Base-by-base conservation (phyloP, 2,329 filamentous ascomycete genomes). In the Epichloe gansuensis region DNA sequence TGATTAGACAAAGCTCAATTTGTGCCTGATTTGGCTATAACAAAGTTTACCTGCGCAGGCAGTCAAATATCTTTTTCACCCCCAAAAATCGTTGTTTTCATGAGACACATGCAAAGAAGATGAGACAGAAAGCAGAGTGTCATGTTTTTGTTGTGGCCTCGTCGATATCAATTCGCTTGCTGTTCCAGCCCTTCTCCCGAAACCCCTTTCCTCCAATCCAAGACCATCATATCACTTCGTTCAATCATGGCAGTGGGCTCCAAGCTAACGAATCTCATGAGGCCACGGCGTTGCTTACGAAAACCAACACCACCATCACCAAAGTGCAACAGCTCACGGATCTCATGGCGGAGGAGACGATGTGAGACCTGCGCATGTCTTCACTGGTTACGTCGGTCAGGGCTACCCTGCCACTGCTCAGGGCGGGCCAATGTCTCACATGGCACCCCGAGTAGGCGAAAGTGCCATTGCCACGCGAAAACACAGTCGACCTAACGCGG, bases 341-440 rank as follows among this genome's bases (percentile, higher is more conserved):
- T 67, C 73, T 55, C 63, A 75, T 54, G 63, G 65, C 58, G 74
- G 80, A 58, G 58, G 63, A 55, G 78, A 82, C 56, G 86, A 91
- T 63, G 76, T 86, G 56, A 85, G 88, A 59, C 83, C 84, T 53
- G 73, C 81, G 43, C 87, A 93, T 56, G 83, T 85, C 59, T 94
- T 93, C 69, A 75, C 80, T 48, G 79, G 79, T 47, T 89, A 90
- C 62, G 76, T 71, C 51, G 69, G 76, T 34, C 88, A 87, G 63
- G 74, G 73, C 51, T 76, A 79, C 62, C 70, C 82, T 46, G 72
- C 74, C 56, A 60, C 59, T 52, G 53, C 57, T 54, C 71, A 77
- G 55, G 75, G 74, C 50, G 76, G 75, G 52, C 76, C 82, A 21
- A 85, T 91, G 74, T 80, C 86, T 48, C 74, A 80, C 48, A 77